A percentile compares a stretch with the other conserved stretches of the same genome.
These are phyloP conservation scores for Glomus cerebriforme DNA, from an alignment of 192 early-diverging fungal species.

Conservation along the genomic window DNA sequence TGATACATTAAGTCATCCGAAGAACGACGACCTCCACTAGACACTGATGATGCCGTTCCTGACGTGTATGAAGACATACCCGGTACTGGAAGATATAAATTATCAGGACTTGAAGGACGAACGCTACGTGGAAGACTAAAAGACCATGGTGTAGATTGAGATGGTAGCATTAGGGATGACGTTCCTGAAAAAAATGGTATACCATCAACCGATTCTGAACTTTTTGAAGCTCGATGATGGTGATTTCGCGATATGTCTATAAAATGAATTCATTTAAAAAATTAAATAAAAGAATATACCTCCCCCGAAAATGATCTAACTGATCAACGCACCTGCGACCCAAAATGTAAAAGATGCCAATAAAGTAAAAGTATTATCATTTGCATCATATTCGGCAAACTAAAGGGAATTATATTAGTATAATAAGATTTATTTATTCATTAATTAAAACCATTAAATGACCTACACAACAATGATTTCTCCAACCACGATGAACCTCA, in stretches of 20 bases:
- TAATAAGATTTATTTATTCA: background rate
- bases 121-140: background rate
- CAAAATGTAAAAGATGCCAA: slow-evolving; percentile 30
- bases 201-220: slow-evolving; percentile 5
- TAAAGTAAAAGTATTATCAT: slow-evolving; percentile 23
- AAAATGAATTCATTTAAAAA: background rate
- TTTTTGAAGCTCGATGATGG: slow-evolving; percentile 21
- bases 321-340: slow-evolving; percentile 29
- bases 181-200: slow-evolving; percentile 4
- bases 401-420: background rate
- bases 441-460: background rate
- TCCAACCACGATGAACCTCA: slow-evolving; percentile 28
- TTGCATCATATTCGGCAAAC: slow-evolving; percentile 33
- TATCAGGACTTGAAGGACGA: slow-evolving; percentile 29
- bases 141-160: background rate
- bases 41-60: background rate
- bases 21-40: slow-evolving; percentile 17
- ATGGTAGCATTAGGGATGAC: slow-evolving; percentile 3
- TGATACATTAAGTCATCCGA: slow-evolving; percentile 17
- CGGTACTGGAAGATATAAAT: background rate
- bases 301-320: background rate
- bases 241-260: background rate
- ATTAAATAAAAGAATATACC: background rate
- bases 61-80: background rate
- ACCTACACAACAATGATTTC: slow-evolving; percentile 35